These are phyloP conservation scores for Sordariomycetes sp. DNA, from an alignment of 2,329 filamentous ascomycete genomes.

Conservation along the genomic window DNA sequence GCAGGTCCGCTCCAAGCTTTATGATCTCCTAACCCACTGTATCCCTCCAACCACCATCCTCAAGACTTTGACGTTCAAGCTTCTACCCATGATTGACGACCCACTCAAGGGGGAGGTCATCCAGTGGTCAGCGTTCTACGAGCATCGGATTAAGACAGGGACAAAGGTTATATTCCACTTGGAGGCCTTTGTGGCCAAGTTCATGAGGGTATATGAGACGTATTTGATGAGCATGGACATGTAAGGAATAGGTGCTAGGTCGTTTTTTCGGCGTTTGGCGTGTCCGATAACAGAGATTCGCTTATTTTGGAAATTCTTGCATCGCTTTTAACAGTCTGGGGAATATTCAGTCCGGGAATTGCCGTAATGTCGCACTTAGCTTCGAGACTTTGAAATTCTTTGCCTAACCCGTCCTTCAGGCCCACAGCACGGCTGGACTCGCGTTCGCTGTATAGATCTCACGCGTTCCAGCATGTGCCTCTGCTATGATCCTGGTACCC, in stretches of 20 bases:
- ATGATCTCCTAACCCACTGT: slow-evolving; percentile 93
- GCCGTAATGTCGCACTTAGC: no score
- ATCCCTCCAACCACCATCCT: slow-evolving; percentile 92
- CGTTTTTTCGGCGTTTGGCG: background rate
- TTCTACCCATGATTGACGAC: slow-evolving; percentile 81
- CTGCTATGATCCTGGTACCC: no score
- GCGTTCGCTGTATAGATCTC: no score
- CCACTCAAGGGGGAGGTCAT: slow-evolving; percentile 85
- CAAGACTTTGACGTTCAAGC: slow-evolving; percentile 89
- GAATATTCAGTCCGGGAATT: no score
- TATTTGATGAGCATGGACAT: slow-evolving; percentile 80
- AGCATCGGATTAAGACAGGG: slow-evolving; percentile 86
- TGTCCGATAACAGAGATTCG: background rate
- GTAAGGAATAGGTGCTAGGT: slow-evolving; percentile 15
- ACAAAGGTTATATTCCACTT: slow-evolving; percentile 97
- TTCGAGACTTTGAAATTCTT: no score
- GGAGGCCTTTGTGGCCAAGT: slow-evolving; percentile 96
- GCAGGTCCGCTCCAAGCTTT: slow-evolving; percentile 85
- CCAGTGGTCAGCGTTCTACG: slow-evolving; percentile 94
- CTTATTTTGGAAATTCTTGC: no score
- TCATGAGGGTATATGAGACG: slow-evolving; percentile 94
- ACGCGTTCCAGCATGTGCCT: no score
- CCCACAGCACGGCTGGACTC: no score
- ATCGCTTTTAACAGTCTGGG: no score
- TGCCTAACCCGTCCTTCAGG: no score